These are phyloP conservation scores for Suhomyces canberraensis DNA, from an alignment of 805 yeast genomes.

Conservation along the genomic window DNA sequence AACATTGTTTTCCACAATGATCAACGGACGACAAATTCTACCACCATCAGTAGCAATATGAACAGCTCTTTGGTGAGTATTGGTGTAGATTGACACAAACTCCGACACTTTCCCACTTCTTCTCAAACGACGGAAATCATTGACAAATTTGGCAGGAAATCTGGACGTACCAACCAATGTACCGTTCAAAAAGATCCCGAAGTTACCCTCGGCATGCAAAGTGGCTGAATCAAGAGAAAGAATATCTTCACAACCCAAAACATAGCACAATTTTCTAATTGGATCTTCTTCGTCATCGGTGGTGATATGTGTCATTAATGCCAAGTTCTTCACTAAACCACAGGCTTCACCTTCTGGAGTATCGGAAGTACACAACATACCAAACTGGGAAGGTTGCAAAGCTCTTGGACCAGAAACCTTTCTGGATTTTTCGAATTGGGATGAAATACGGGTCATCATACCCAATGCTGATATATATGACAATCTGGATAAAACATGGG, in stretches of 20 bases:
- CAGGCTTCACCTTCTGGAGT: conserved; percentile 99
- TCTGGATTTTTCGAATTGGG: conserved; percentile 97
- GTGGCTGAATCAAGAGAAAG: conserved; percentile 77
- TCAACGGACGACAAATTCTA: conserved; percentile 93
- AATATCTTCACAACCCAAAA: conserved; percentile 88
- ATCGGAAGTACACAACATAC: conserved; percentile 98
- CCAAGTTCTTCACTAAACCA: conserved; percentile 95
- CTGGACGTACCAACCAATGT: conserved; percentile 88
- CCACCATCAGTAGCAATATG: conserved; percentile 99
- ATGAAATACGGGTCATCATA: conserved; percentile 98
- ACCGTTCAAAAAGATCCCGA: conserved; percentile 89
- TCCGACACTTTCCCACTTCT: conserved; percentile 83
- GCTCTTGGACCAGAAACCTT: conserved; percentile 99
- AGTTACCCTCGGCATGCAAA: conserved; percentile 72
- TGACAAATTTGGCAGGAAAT: conserved; percentile 79
- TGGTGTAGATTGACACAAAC: conserved; percentile 86
- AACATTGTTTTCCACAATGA: conserved; percentile 72
- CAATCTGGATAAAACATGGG: conserved; percentile 88
- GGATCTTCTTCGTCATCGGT: conserved; percentile 97
- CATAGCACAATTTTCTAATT: conserved; percentile 67
- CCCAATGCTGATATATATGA: conserved; percentile 94
- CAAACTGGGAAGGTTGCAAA: conserved; percentile 97
- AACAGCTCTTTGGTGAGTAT: conserved; percentile 86
- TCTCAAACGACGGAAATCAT: conserved; percentile 73
- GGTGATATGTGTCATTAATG: conserved; percentile 97